These are phyloP conservation scores for Haplosporangium gracile DNA, from an alignment of 192 early-diverging fungal genomes.

Conservation along the genomic window DNA sequence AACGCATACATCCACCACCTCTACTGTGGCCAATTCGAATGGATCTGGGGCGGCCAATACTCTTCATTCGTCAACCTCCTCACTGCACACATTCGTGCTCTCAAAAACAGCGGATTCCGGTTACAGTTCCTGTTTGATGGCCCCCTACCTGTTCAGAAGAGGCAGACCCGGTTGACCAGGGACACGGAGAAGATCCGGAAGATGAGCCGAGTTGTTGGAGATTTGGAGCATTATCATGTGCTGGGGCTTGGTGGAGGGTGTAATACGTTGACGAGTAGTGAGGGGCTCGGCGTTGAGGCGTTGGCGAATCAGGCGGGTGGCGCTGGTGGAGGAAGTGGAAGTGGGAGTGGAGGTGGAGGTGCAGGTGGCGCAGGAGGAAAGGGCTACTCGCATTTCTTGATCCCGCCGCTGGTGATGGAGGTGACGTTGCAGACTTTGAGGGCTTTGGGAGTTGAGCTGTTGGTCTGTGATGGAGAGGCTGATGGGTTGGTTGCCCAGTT, in stretches of 20 bases:
- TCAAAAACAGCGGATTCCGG: constrained; percentile 44
- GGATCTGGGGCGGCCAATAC: constrained; percentile 68
- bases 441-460: constrained; percentile 46
- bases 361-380: constrained; percentile 29
- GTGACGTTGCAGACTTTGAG: constrained; percentile 56
- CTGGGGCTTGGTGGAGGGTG: not conserved
- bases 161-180: constrained; percentile 54
- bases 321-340: not conserved
- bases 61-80: constrained; percentile 47
- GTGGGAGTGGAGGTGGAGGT: not conserved
- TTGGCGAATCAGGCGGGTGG: not conserved
- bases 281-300: not conserved
- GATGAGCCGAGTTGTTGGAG: constrained; percentile 24
- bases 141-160: constrained; percentile 57
- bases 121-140: constrained; percentile 65
- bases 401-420: constrained; percentile 64
- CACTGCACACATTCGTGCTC: constrained; percentile 29
- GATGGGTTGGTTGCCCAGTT: constrained; percentile 58
- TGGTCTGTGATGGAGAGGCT: constrained; percentile 62
- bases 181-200: constrained; percentile 61
- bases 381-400: constrained; percentile 54
- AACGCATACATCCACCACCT: constrained; percentile 66
- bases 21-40: constrained; percentile 58
- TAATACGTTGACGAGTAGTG: not conserved
- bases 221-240: constrained; percentile 43